Evolutionary conservation across 257 asterid species (phyloP), one percentile per base, ranked within the genome.

Genomic region (Fraxinus cuspidata): DNA sequence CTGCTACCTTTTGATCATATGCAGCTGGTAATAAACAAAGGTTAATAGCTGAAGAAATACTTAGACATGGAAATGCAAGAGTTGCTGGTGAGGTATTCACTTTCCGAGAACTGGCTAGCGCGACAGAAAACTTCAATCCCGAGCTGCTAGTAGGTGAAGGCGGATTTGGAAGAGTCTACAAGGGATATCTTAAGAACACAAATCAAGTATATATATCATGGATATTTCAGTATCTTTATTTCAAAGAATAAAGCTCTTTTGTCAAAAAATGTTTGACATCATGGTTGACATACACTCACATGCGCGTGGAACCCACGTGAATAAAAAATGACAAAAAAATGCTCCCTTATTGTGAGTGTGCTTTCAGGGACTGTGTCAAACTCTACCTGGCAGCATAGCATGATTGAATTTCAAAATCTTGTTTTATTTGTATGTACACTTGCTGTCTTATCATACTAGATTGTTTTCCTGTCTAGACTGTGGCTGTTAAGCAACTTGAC

Each of bases 131-230:
- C 73, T 94, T 94, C 85, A 89, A 89, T 40, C 87, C 97, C n/a
- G 96, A 91, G 7, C 76, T 88, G 37, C 85, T 90, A 4, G 84
- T 94, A 8, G 97, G 97, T 5, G 95, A 92, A 85, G 99, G 99
- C 58, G 97, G 96, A 73, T 94, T 92, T 28, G 99, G 97, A 63
- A 86, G 97, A 75, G 99, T 94, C 60, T 94, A 92, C 66, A 91
- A 79, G 76, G 99, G 99, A 71, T 74, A 82, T 80, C 88, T 94
- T 78, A 89, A 87, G 91, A 89, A 83, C 73, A 88, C 94, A 0
- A 85, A 92, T 67, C 90, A 94, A 82, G 97, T 40, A 40, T 92
- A 78, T 15, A 49, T 28, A 23, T 72, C 56, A 21, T 8, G 27
- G 49, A 16, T 63, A 40, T 75, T 27, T 71, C 28, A 53, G 7